Evolutionary conservation across 2,329 filamentous ascomycete genomes (phyloP).

Genomic region (Thermothelomyces thermophilus): DNA sequence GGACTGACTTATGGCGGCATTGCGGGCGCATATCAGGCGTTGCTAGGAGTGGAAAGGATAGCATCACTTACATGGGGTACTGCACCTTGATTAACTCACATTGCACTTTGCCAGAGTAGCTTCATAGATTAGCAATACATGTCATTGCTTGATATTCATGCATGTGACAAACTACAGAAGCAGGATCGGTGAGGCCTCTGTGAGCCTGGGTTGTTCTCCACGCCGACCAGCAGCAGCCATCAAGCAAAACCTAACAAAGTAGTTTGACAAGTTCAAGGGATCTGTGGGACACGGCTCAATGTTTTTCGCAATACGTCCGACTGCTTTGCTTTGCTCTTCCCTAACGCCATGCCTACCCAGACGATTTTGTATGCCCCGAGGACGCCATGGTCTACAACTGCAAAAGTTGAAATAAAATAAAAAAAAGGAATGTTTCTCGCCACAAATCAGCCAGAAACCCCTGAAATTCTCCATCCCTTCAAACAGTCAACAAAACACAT

Average conservation of each 20-base stretch:
- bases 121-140: conserved; percentile 2
- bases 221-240: too few species aligned
- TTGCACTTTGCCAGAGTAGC: neutral
- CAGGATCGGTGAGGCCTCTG: too few species aligned
- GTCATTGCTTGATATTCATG: neutral
- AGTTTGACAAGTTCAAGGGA: too few species aligned
- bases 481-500: neutral
- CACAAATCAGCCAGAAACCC: neutral
- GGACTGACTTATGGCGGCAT: too few species aligned
- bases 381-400: conserved; percentile 5
- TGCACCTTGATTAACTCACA: neutral
- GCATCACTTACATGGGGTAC: neutral
- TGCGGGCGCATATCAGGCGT: neutral
- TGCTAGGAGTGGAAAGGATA: neutral
- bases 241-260: too few species aligned
- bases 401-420: neutral
- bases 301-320: too few species aligned
- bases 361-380: conserved; percentile 1
- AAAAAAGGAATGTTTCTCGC: neutral
- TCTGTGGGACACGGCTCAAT: too few species aligned
- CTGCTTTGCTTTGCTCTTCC: neutral
- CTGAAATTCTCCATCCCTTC: neutral
- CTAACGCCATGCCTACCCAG: conserved; percentile 7
- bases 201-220: too few species aligned
- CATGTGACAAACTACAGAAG: too few species aligned